Evolutionary conservation across 768 basidiomycete genomes (phyloP).

Genomic region (Pisolithus microcarpus): DNA sequence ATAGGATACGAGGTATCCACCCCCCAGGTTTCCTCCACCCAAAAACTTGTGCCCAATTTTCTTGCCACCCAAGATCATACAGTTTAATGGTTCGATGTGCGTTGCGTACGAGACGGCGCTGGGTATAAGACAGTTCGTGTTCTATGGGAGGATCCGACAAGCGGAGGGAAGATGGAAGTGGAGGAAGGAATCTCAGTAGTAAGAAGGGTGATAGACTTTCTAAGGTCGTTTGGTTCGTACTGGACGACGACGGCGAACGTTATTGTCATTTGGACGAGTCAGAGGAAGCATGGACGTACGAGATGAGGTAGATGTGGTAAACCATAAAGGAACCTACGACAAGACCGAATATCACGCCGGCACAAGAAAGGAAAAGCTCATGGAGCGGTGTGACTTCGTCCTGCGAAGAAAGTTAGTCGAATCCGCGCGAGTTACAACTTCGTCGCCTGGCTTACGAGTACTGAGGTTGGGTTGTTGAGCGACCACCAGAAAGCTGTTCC

Average conservation of each 20-base stretch:
- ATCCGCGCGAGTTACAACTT: neutral
- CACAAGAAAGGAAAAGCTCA: constrained; percentile 56
- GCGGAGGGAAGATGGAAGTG: constrained; percentile 40
- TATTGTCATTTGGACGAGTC: neutral
- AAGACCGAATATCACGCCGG: constrained; percentile 51
- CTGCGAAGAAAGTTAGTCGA: constrained; percentile 27
- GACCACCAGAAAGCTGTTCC: constrained; percentile 53
- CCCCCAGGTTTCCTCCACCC: constrained; percentile 49
- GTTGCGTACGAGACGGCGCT: constrained; percentile 57
- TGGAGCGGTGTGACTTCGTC: constrained; percentile 64
- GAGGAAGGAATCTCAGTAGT: constrained; percentile 63
- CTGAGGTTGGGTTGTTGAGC: constrained; percentile 52
- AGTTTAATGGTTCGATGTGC: constrained; percentile 54
- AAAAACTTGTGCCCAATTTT: constrained; percentile 64
- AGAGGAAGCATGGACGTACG: constrained; percentile 38
- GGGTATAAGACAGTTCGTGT: constrained; percentile 57
- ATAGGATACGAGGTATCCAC: constrained; percentile 47
- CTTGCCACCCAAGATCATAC: constrained; percentile 70
- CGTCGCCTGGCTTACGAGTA: constrained; percentile 40
- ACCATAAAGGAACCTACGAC: constrained; percentile 68
- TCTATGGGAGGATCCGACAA: constrained; percentile 68
- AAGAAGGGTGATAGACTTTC: constrained; percentile 72
- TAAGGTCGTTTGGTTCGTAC: constrained; percentile 82
- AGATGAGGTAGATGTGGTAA: constrained; percentile 73
- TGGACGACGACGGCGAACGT: constrained; percentile 17